Evolutionary conservation across 345 rosid species (phyloP), one percentile per base, ranked within the genome.

Genomic region (Odontarrhena argentea): DNA sequence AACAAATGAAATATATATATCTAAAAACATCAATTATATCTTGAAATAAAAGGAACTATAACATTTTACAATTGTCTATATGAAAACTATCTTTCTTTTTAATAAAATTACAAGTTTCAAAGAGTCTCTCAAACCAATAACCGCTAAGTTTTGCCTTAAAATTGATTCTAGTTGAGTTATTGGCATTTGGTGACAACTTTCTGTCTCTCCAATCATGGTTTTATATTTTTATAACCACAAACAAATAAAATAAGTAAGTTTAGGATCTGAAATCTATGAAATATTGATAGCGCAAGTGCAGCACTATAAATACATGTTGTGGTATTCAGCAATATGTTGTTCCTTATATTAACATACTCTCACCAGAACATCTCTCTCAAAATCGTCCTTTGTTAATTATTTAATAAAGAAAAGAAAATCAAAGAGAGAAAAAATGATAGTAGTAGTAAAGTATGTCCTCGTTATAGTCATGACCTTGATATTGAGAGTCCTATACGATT

Each of bases 401-500:
- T 25, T 15, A 0, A 4, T 32, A 32, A 32, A 14, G 2, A 40
- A 63, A 55, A 62, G 55, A 3, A 63, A 54, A 56, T 3, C 0
- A 68, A 63, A 35, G 11, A 60, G 12, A 22, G 35, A 43, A 18
- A 63, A 51, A 36, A 74, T 74, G 63, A 44, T 66, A 50, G 38
- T 1, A 30, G 28, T 67, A 53, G n/a, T 73, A 67, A 66, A 73
- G 48, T 59, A 51, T 48, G 38, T 76, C 40, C 43, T 79, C 13
- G 64, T 78, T 14, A 47, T 82, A 37, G 15, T 84, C 46, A 14
- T 82, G 42, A 40, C 56, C 30, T 36, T 81, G 35, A 37, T 75
- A 12, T 2, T 78, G 7, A 87, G 78, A 67, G 60, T 83, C 64
- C 82, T 77, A 13, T 76, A 81, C 52, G 85, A 79, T 24, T 81